Conservation (phyloP, 306 rosid species). For the Prunus campanulata region DNA sequence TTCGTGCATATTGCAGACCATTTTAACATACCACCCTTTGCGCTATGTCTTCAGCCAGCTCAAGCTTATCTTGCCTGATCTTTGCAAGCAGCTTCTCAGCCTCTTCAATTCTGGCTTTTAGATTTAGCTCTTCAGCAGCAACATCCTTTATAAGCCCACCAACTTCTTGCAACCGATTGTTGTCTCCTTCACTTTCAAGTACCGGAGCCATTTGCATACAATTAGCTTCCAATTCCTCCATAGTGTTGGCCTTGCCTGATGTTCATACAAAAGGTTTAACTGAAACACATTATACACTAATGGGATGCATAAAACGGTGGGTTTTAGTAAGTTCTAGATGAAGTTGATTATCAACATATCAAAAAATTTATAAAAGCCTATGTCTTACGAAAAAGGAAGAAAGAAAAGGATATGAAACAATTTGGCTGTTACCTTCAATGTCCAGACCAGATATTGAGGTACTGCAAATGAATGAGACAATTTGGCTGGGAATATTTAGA, state of each 20-base stretch:
- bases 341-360: too few relatives aligned
- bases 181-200: not conserved
- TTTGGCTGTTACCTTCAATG: not conserved
- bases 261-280: not conserved
- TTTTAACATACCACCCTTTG: not conserved
- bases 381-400: too few relatives aligned
- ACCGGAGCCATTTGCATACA: not conserved
- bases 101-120: slow-evolving; percentile 12
- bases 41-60: not conserved
- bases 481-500: not conserved
- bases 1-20: not conserved
- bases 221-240: not conserved
- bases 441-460: not conserved
- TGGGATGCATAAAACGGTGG: not conserved
- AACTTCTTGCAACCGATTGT: not conserved
- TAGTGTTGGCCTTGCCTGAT: not conserved
- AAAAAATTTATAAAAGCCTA: too few relatives aligned
- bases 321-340: not conserved
- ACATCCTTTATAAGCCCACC: not conserved
- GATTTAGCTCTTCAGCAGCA: not conserved
- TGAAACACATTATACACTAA: not conserved
- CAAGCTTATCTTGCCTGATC: not conserved
- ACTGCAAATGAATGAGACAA: not conserved
- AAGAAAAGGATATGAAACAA: too few relatives aligned
- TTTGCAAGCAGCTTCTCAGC: slow-evolving; percentile 1